Evolutionary conservation across 306 rosid species (phyloP).

Genomic region (Fragaria iinumae): DNA sequence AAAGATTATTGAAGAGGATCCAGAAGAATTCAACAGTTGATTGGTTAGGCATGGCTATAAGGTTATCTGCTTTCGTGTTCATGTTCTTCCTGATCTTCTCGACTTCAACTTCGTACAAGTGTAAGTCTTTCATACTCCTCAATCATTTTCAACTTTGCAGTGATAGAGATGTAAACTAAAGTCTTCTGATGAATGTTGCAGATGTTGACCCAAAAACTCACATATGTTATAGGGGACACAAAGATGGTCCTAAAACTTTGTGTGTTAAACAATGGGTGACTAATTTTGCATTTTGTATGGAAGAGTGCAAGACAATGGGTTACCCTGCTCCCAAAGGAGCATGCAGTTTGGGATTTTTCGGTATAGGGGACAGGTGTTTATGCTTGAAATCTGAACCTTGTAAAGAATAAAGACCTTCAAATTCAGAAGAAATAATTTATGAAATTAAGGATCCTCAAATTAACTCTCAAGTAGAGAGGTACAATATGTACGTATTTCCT

Average conservation of each 20-base stretch:
- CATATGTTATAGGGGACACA: neutral
- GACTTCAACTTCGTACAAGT: neutral
- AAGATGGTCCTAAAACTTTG: neutral
- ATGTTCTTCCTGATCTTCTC: neutral
- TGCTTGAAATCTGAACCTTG: constrained; percentile 2
- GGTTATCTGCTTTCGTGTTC: neutral
- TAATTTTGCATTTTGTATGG: neutral
- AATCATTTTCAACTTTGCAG: neutral
- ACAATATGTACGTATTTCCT: neutral
- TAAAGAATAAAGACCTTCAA: neutral
- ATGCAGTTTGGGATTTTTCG: neutral
- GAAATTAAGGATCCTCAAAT: neutral
- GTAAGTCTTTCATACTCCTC: neutral
- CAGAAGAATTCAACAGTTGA: neutral
- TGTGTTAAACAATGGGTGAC: constrained; percentile 4
- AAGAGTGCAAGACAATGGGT: constrained; percentile 5
- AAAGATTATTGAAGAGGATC: neutral
- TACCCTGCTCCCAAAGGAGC: neutral
- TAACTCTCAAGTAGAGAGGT: neutral
- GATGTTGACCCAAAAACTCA: neutral
- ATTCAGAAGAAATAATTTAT: neutral
- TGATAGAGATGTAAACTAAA: neutral
- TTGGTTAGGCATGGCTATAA: neutral
- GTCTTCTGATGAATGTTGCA: neutral
- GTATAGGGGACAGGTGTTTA: constrained; percentile 3